A percentile compares a stretch with the other conserved stretches of the same genome.
phyloP scores from a whole-genome alignment of 2,329 filamentous ascomycete species.

The Elsinoe perseae region DNA sequence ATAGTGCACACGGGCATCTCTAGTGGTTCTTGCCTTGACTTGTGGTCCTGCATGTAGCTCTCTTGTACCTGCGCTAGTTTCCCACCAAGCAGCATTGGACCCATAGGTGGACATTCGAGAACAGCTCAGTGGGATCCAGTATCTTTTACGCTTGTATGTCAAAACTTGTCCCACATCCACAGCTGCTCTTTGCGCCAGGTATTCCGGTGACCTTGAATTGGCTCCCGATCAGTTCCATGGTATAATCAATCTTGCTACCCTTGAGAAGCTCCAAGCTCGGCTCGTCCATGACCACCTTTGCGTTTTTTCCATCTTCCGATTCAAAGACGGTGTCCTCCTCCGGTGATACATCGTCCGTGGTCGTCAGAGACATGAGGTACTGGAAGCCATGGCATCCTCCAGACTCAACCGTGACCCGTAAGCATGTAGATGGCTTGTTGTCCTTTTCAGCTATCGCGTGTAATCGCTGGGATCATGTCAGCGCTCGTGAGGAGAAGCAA shows the following conservation, averaged over 20 bases:
- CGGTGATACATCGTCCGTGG: slow-evolving; percentile 46
- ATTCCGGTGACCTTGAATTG: slow-evolving; percentile 98
- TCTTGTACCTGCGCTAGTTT: not conserved
- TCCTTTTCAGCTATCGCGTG: slow-evolving; percentile 51
- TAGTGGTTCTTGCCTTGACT: no score
- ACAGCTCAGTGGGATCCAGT: not conserved
- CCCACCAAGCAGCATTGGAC: not conserved
- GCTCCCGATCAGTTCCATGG: slow-evolving; percentile 85
- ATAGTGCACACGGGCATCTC: no score
- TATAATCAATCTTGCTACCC: slow-evolving; percentile 93
- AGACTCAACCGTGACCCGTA: slow-evolving; percentile 87
- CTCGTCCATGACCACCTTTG: slow-evolving; percentile 85
- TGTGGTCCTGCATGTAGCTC: not conserved
- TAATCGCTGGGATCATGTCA: slow-evolving; percentile 49
- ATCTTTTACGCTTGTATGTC: slow-evolving; percentile 55
- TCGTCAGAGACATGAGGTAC: slow-evolving; percentile 83
- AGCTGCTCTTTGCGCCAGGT: slow-evolving; percentile 83
- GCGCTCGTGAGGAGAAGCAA: not conserved
- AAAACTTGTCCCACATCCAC: slow-evolving; percentile 95
- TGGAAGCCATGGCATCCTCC: slow-evolving; percentile 98
- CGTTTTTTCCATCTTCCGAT: slow-evolving; percentile 40
- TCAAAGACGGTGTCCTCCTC: slow-evolving; percentile 88
- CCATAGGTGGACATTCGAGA: not conserved
- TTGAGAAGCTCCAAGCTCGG: slow-evolving; percentile 80
- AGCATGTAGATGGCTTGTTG: slow-evolving; percentile 66